Evolutionary conservation across 331 rosid genomes (phyloP), one percentile per base, ranked within the genome.

Genomic region (Stylosanthes scabra): DNA sequence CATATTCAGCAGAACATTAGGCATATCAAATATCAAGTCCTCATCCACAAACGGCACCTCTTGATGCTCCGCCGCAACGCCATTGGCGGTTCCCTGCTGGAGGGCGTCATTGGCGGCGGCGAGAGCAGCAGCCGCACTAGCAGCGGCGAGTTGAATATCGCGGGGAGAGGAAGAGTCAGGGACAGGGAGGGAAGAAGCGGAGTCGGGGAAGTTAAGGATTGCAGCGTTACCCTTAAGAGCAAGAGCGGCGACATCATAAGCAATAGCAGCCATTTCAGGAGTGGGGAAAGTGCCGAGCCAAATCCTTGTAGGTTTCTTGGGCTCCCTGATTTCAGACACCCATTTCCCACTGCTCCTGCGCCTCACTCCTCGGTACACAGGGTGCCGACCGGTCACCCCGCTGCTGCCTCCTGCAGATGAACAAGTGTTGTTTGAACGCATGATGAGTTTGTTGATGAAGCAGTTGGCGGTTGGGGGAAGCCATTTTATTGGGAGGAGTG

Each of bases 191-290:
- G 99, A 91, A 40, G 96, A 55, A 8, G 90, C 95, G 0, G 89
- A 91, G 83, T 94, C 80, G 2, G 99, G 99, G 78, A 94, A 94
- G 78, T 94, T 94, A 9, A 94, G 85, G 72, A 85, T 90, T 4
- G 96, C 88, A 51, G 71, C 59, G 42, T 74, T 82, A 12, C 97
- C 99, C 75, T 91, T 94, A 6, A 91, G 93, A 31, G 97, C 93
- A 44, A 91, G 88, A 0, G 97, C 96, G 0, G 97, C 99, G 28
- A 94, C 99, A 55, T 94, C 99, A 75, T 88, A 94, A 11, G 97
- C 99, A 6, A 87, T 80, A 28, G 99, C 99, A 1, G 97, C 96
- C 97, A 94, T 94, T 75, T 94, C 99, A 0, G 99, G 99, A 0
- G 95, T 89, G 10, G 88, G 65, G 57, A 88, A 94, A 62, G 97